A percentile compares a stretch with the other conserved stretches of the same genome.
Evolutionary conservation across 2,329 filamentous ascomycete species (phyloP).

Genomic region (Xylaria sp.): DNA sequence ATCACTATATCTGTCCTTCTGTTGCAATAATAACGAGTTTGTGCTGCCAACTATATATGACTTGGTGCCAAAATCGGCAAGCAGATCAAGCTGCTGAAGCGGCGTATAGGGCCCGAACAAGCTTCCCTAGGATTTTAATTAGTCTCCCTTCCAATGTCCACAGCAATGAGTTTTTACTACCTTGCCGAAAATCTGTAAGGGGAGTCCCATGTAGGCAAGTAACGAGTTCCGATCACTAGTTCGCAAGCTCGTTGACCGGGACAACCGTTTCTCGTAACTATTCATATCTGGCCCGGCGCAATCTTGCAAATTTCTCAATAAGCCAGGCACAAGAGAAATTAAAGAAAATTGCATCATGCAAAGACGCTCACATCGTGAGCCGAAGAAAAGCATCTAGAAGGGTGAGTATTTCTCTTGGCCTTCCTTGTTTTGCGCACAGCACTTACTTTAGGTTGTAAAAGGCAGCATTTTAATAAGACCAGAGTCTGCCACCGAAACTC

Average conservation of each 20-base stretch:
- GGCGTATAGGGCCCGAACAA: conserved; percentile 97
- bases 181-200: conserved; percentile 94
- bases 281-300: conserved; percentile 94
- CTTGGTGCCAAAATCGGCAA: conserved; percentile 93
- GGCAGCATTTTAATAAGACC: conserved; percentile 90
- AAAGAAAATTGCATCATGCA: conserved; percentile 99
- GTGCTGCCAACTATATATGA: conserved; percentile 98
- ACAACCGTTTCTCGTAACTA: conserved; percentile 77
- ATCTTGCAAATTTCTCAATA: conserved; percentile 92
- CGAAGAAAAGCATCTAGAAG: conserved; percentile 93
- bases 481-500: conserved; percentile 96
- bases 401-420: conserved; percentile 6
- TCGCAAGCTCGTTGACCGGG: conserved; percentile 83
- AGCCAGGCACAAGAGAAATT: conserved; percentile 91
- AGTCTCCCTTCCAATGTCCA: conserved; percentile 8
- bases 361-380: conserved; percentile 91
- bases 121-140: conserved; percentile 70
- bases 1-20: conserved; percentile 95
- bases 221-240: conserved; percentile 93
- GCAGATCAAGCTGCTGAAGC: conserved; percentile 90
- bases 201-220: conserved; percentile 92
- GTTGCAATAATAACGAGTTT: conserved; percentile 91
- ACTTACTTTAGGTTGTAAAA: conserved; percentile 90
- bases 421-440: background rate
- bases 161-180: conserved; percentile 52